These are phyloP conservation scores for Pythium brassicae DNA, from an alignment of 352 stramenopile genomes.

Conservation along the genomic window DNA sequence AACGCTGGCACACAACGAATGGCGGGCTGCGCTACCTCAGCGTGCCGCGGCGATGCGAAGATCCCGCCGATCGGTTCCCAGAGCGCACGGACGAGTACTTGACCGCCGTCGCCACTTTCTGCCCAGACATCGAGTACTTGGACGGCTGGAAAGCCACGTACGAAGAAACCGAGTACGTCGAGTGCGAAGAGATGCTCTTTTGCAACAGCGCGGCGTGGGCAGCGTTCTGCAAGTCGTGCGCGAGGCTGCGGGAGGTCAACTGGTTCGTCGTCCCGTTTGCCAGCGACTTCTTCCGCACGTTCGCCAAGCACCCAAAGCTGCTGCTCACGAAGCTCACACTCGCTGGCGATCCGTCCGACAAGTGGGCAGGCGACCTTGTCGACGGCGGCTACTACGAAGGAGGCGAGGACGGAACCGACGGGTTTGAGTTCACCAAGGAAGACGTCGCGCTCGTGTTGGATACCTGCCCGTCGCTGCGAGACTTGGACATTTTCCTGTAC, in stretches of 20 bases:
- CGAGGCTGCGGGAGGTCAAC: conserved; percentile 10
- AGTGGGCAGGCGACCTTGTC: conserved; percentile 7
- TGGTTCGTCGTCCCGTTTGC: conserved; percentile 15
- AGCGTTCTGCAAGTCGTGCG: conserved; percentile 11
- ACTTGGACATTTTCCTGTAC: conserved; percentile 8
- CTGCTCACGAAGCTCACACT: conserved; percentile 11
- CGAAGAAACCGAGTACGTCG: conserved; percentile 7
- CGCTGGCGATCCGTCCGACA: conserved; percentile 11
- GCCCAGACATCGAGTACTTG: conserved; percentile 13
- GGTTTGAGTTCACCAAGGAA: conserved; percentile 10
- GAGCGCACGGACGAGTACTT: conserved; percentile 8
- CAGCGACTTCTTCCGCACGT: conserved; percentile 10
- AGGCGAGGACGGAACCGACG: background rate
- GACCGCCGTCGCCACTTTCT: conserved; percentile 3
- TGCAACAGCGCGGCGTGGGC: conserved; percentile 5
- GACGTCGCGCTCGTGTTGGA: conserved; percentile 7
- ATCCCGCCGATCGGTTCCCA: conserved; percentile 4
- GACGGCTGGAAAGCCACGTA: conserved; percentile 16
- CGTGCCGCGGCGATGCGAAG: conserved; percentile 8
- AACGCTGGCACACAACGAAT: conserved; percentile 7
- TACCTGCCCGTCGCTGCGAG: conserved; percentile 5
- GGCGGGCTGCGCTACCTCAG: conserved; percentile 13
- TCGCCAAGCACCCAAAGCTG: conserved; percentile 3
- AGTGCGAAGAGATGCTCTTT: conserved; percentile 19
- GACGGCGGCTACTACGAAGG: conserved; percentile 10